Evolutionary conservation across 768 basidiomycete species (phyloP), one percentile per base, ranked within the genome.

Genomic region (Boletus vinaceobasis): DNA sequence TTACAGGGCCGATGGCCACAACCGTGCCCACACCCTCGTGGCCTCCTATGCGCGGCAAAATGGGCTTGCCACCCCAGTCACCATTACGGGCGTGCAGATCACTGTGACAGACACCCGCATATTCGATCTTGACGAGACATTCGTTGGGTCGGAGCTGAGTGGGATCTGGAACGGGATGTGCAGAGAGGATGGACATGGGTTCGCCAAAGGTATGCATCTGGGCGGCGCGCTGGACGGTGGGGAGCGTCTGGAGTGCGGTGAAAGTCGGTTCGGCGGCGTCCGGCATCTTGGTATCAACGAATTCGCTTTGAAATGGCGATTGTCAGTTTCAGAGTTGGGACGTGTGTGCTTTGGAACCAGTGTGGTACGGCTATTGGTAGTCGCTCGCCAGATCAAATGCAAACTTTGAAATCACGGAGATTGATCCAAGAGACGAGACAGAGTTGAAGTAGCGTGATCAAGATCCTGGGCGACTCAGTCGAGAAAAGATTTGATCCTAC

Each of bases 21-120:
- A 81, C 60, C 38, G 54, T 60, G 26, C 79, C 79, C 4, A 74
- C 75, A n/a, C 79, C 78, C 56, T 79, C 78, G 62, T 79, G 79
- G 0, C 79, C 77, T 1, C 75, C 76, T 23, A 77, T 62, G 55
- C 60, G 32, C 63, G 66, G 45, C 69, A 78, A 71, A 6, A 56
- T 57, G 7, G 61, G 66, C 13, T 55, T 56, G 19, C n/a, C 8
- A 0, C 14, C 0, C 61, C 76, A 79, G 50, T 79, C 77, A 7
- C 74, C 78, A 21, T 69, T 58, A 52, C 66, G 70, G 27, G 61
- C 70, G 53, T 77, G 74, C n/a, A 76, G 56, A 55, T 79, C 76
- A 5, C 66, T 68, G 36, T 76, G 76, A 60, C 77, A 77, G 15
- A 78, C 77, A 15, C 77, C 76, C 1, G 74, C 68, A 59, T 72